These are phyloP conservation scores for Geoglossum glabrum DNA, from an alignment of 495 filamentous ascomycete genomes.

Conservation along the genomic window DNA sequence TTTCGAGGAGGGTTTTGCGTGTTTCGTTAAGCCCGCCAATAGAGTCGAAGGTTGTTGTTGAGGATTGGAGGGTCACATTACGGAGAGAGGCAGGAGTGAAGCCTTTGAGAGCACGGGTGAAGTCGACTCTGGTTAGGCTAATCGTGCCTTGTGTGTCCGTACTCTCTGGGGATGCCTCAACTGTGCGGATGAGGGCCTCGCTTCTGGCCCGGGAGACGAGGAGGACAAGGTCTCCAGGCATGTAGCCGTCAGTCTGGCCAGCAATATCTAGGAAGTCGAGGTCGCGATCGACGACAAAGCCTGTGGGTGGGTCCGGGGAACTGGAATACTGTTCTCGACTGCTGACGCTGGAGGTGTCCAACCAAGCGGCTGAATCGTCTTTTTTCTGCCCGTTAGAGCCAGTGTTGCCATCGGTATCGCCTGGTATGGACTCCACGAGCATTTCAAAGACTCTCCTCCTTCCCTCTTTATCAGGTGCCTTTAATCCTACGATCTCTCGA, in stretches of 20 bases:
- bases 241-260: constrained; percentile 86
- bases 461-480: constrained; percentile 84
- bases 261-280: constrained; percentile 86
- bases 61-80: constrained; percentile 80
- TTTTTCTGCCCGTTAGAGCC: not conserved
- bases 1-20: constrained; percentile 73
- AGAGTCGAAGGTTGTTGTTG: constrained; percentile 68
- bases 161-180: constrained; percentile 19
- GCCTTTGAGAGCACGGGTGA: constrained; percentile 62
- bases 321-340: constrained; percentile 22
- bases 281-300: constrained; percentile 46
- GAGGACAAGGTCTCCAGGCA: constrained; percentile 81
- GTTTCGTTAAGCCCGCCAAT: constrained; percentile 80
- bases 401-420: constrained; percentile 17
- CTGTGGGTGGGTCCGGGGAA: constrained; percentile 29
- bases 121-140: constrained; percentile 48
- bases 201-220: constrained; percentile 74
- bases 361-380: constrained; percentile 43
- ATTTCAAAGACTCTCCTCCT: constrained; percentile 55
- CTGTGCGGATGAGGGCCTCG: constrained; percentile 70
- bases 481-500: constrained; percentile 62
- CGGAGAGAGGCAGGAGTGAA: constrained; percentile 89
- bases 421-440: constrained; percentile 18
- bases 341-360: constrained; percentile 36
- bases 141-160: constrained; percentile 24